phyloP scores from a whole-genome alignment of 2,329 filamentous ascomycete species.

The Xylaria polymorpha region DNA sequence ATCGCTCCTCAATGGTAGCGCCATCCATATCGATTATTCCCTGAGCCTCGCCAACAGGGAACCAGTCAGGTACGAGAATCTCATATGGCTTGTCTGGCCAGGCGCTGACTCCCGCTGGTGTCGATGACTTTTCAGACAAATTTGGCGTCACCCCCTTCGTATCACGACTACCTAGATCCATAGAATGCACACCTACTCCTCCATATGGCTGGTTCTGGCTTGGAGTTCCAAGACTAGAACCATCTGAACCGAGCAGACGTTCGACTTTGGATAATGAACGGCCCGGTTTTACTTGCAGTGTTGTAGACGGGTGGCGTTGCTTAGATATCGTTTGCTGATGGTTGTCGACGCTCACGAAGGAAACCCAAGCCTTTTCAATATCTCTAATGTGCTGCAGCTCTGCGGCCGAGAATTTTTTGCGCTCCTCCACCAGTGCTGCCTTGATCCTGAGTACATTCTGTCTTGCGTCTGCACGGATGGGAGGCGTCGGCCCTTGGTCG shows the following conservation, averaged over 20 bases:
- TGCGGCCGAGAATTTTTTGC: conserved; percentile 14
- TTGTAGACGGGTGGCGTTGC: conserved; percentile 21
- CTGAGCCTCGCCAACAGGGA: conserved; percentile 31
- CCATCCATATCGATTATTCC: conserved; percentile 32
- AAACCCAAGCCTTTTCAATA: conserved; percentile 35
- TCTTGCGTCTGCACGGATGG: conserved; percentile 26
- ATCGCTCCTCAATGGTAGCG: conserved; percentile 31
- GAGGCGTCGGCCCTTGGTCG: conserved; percentile 10
- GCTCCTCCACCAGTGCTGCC: conserved; percentile 1
- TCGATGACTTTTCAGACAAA: background rate
- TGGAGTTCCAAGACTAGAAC: conserved; percentile 20
- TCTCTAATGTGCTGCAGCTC: conserved; percentile 36
- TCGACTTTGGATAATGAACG: conserved; percentile 36
- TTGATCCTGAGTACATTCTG: conserved; percentile 16
- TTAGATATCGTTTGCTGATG: conserved; percentile 31
- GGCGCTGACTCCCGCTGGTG: background rate
- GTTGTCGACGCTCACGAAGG: conserved; percentile 35
- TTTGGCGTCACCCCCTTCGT: background rate
- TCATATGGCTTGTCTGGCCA: conserved; percentile 25
- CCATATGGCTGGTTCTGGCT: conserved; percentile 19
- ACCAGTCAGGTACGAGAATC: conserved; percentile 45
- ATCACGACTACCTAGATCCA: background rate
- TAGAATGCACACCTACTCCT: background rate
- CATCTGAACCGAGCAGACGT: conserved; percentile 40
- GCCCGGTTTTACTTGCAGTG: background rate